These are phyloP conservation scores for Rubroboletus pulcherrimus DNA, from an alignment of 768 basidiomycete genomes.

Conservation along the genomic window DNA sequence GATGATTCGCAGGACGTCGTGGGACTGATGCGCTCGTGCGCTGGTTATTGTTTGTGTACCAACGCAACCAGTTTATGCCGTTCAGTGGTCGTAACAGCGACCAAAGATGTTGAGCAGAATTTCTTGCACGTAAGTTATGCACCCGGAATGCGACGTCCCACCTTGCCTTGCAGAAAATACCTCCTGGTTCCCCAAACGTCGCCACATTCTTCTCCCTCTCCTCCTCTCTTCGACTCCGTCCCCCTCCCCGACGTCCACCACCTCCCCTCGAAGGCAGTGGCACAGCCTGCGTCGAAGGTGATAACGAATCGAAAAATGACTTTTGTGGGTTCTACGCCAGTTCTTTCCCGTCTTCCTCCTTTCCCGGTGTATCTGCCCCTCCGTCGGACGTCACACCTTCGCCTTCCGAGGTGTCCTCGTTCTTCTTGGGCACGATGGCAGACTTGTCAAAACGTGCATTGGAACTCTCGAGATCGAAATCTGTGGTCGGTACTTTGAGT, in stretches of 20 bases:
- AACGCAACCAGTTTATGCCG: too few species aligned
- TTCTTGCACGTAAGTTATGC: not conserved
- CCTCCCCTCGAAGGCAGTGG: slow-evolving; percentile 35
- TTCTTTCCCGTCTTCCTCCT: slow-evolving; percentile 38
- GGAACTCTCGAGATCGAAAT: slow-evolving; percentile 77
- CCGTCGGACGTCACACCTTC: slow-evolving; percentile 31
- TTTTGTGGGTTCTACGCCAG: slow-evolving; percentile 69
- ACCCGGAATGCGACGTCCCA: not conserved
- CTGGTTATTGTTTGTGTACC: too few species aligned
- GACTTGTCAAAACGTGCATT: slow-evolving; percentile 83
- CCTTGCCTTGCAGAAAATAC: slow-evolving; percentile 20
- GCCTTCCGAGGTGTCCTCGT: slow-evolving; percentile 28
- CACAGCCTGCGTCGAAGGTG: slow-evolving; percentile 43
- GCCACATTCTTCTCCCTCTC: slow-evolving; percentile 82
- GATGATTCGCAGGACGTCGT: too few species aligned
- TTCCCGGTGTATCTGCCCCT: slow-evolving; percentile 24
- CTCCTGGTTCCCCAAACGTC: slow-evolving; percentile 84
- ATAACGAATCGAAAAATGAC: slow-evolving; percentile 77
- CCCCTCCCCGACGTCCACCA: slow-evolving; percentile 43
- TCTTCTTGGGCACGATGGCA: slow-evolving; percentile 41
- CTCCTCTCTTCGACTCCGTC: slow-evolving; percentile 72
- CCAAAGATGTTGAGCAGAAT: too few species aligned
- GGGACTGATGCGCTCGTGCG: too few species aligned
- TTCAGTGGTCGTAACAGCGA: too few species aligned
- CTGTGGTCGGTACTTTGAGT: slow-evolving; percentile 62